Conservation (phyloP, 805 yeast species). For the Barnettozyma botsteinii region DNA sequence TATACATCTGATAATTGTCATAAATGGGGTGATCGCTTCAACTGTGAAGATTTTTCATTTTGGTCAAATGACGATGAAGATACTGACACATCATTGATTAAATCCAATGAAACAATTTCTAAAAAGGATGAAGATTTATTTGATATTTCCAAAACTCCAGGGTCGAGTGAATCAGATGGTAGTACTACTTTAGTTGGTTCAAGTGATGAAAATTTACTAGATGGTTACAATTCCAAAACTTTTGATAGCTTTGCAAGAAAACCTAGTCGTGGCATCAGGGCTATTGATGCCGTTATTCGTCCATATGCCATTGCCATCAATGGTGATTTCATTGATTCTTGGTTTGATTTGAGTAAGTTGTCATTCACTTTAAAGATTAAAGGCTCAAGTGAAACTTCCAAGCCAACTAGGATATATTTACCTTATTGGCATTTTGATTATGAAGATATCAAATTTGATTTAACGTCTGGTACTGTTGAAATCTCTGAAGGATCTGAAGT, state of each 20-base stretch:
- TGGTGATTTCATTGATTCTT: conserved; percentile 51
- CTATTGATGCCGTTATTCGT: conserved; percentile 65
- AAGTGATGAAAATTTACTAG: neutral
- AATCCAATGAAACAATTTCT: neutral
- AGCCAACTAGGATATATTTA: conserved; percentile 57
- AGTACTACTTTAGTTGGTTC: neutral
- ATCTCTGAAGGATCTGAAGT: conserved; percentile 47
- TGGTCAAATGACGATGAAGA: conserved; percentile 69
- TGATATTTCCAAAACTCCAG: no score
- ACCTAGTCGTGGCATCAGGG: conserved; percentile 58
- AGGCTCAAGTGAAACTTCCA: conserved; percentile 21
- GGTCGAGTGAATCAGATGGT: conserved; percentile 4
- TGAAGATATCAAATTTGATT: conserved; percentile 41
- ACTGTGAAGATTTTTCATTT: conserved; percentile 87
- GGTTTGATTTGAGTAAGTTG: conserved; percentile 49
- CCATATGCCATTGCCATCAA: conserved; percentile 65
- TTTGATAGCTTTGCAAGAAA: conserved; percentile 1
- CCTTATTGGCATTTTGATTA: conserved; percentile 68
- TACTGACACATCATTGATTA: no score
- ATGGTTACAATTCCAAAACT: neutral
- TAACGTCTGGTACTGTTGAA: conserved; percentile 52
- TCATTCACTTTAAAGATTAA: conserved; percentile 44
- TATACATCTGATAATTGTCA: conserved; percentile 71
- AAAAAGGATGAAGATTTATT: no score
- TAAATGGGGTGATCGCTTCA: conserved; percentile 88